Conservation (phyloP, 129 eudicot species). For the Lactuca saligna region DNA sequence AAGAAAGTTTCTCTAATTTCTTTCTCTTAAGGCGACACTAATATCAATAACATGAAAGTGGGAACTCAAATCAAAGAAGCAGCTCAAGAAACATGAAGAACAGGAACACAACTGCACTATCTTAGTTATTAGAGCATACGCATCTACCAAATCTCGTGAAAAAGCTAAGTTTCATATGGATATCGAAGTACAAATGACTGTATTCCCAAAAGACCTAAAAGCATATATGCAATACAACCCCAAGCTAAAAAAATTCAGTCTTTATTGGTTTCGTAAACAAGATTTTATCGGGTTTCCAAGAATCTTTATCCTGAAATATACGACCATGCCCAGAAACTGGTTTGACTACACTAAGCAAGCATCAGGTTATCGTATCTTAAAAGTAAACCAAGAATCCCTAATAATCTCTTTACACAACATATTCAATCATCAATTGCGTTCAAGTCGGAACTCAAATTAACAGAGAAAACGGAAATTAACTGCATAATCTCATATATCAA, state of each 20-base stretch:
- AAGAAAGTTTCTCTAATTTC: not conserved
- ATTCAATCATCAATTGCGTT: constrained; percentile 1
- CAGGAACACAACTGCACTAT: not conserved
- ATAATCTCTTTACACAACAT: not conserved
- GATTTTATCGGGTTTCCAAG: constrained; percentile 7
- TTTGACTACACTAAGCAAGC: not conserved
- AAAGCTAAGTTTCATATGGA: not conserved
- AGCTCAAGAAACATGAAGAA: constrained; percentile 4
- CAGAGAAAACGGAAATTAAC: not conserved
- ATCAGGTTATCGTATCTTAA: not conserved
- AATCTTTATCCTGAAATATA: not conserved
- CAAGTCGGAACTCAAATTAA: not conserved
- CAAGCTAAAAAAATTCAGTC: not conserved
- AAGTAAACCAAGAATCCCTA: constrained; percentile 12
- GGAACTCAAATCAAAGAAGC: constrained; percentile 1
- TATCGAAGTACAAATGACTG: not conserved
- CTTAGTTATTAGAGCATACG: not conserved
- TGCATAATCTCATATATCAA: constrained; percentile 1
- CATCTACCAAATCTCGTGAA: constrained; percentile 3
- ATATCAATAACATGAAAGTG: constrained; percentile 6
- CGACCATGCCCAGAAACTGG: constrained; percentile 10
- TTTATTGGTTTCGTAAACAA: constrained; percentile 10
- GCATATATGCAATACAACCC: not conserved
- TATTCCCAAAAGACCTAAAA: too few species aligned
- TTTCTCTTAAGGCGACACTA: constrained; percentile 2